Percentiles rank a stretch among this genome's conserved stretches.
Conservation (phyloP, 2,329 filamentous ascomycete species). For the Shiraia sp. region DNA sequence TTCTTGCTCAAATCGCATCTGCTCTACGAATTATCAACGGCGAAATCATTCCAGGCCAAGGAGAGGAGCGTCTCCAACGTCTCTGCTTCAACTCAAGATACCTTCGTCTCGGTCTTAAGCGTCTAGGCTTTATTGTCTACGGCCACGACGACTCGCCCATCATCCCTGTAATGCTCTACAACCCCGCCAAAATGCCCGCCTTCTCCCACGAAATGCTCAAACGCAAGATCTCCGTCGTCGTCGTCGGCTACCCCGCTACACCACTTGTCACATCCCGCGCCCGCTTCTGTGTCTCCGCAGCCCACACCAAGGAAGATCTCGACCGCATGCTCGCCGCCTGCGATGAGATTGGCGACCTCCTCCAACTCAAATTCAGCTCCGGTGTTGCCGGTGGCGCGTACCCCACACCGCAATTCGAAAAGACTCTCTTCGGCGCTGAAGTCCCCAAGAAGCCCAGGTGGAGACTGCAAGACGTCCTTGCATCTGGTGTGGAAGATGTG, state of each 20-base stretch:
- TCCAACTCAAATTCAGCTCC: slow-evolving; percentile 97
- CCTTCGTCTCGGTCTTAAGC: slow-evolving; percentile 94
- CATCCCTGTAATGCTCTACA: slow-evolving; percentile 90
- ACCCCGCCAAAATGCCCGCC: slow-evolving; percentile 98
- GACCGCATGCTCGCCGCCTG: slow-evolving; percentile 87
- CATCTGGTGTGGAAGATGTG: slow-evolving; percentile 71
- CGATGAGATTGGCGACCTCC: slow-evolving; percentile 86
- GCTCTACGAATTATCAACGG: slow-evolving; percentile 88
- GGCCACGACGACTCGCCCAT: slow-evolving; percentile 98
- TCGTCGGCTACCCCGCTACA: slow-evolving; percentile 95
- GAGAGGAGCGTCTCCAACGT: slow-evolving; percentile 91
- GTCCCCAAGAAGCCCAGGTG: slow-evolving; percentile 63
- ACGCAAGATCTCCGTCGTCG: slow-evolving; percentile 95
- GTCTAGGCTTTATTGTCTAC: slow-evolving; percentile 94
- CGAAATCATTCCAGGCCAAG: slow-evolving; percentile 85
- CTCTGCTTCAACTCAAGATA: slow-evolving; percentile 98
- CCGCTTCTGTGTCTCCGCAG: slow-evolving; percentile 92
- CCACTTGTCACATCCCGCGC: slow-evolving; percentile 93
- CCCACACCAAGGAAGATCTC: slow-evolving; percentile 97
- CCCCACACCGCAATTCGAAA: slow-evolving; percentile 75
- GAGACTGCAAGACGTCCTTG: slow-evolving; percentile 75
- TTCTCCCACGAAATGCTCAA: slow-evolving; percentile 99
- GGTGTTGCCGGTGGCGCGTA: slow-evolving; percentile 88
- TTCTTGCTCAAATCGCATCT: slow-evolving; percentile 87
- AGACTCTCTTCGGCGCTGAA: background rate